phyloP scores from a whole-genome alignment of 371 early-diverging fungal species.

The Actinomucor elegans region DNA sequence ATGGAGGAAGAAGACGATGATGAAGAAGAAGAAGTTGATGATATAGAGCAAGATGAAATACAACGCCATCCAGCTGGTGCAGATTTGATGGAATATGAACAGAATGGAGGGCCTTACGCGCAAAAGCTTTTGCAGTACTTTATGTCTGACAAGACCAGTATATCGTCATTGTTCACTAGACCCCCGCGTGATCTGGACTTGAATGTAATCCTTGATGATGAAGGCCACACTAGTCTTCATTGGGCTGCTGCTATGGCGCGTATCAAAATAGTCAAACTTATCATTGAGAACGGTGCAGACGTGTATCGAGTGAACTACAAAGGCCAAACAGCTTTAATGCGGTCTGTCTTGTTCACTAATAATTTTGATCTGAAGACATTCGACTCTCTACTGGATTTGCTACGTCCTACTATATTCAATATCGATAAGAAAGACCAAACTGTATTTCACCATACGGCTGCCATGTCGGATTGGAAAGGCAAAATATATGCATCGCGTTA shows the following conservation, averaged over 20 bases:
- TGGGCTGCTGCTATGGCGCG: constrained; percentile 95
- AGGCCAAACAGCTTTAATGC: constrained; percentile 90
- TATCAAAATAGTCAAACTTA: constrained; percentile 68
- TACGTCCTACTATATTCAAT: constrained; percentile 75
- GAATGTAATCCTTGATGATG: constrained; percentile 88
- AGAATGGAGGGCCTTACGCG: constrained; percentile 28
- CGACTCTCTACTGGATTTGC: constrained; percentile 68
- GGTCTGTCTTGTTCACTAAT: constrained; percentile 86
- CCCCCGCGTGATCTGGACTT: constrained; percentile 70
- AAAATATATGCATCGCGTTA: constrained; percentile 79
- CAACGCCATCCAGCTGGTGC: no score
- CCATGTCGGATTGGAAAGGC: constrained; percentile 73
- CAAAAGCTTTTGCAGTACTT: constrained; percentile 54
- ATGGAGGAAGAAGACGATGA: constrained; percentile 9
- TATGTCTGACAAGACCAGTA: constrained; percentile 54
- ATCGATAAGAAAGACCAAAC: constrained; percentile 84
- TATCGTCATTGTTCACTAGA: constrained; percentile 55
- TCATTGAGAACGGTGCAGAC: constrained; percentile 80
- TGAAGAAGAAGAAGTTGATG: neutral
- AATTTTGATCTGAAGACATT: constrained; percentile 87
- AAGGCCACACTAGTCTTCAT: constrained; percentile 92
- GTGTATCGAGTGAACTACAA: constrained; percentile 70
- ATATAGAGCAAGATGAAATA: constrained; percentile 4
- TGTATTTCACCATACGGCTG: constrained; percentile 91
- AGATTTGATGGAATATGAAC: constrained; percentile 7